Conservation (phyloP, 2,329 filamentous ascomycete species). For the Neurospora sp. region DNA sequence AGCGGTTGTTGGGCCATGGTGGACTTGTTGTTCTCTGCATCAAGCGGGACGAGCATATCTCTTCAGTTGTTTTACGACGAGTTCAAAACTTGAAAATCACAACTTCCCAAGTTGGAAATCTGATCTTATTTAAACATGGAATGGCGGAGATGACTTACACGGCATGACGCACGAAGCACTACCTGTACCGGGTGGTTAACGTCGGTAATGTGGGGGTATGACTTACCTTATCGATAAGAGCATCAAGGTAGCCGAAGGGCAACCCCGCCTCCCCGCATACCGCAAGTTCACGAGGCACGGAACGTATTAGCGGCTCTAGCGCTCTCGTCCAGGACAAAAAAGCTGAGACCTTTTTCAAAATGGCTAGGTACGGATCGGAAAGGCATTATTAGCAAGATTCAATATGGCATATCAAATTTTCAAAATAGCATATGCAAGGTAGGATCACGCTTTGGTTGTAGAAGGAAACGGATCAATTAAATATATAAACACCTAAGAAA, state of each 20-base stretch:
- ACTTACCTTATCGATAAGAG: neutral
- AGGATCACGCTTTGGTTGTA: too few species aligned
- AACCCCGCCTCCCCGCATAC: neutral
- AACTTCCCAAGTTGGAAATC: neutral
- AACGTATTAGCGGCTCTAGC: too few species aligned
- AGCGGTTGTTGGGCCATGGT: slow-evolving; percentile 2
- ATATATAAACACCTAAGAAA: too few species aligned
- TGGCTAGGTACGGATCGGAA: too few species aligned
- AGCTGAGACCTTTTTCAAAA: too few species aligned
- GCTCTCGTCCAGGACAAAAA: too few species aligned
- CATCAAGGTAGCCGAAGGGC: neutral
- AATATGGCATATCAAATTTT: too few species aligned
- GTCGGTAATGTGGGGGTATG: neutral
- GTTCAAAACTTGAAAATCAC: neutral
- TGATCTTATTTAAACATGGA: neutral
- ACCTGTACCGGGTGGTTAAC: neutral
- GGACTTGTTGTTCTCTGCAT: neutral
- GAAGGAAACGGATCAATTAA: too few species aligned
- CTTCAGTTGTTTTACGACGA: neutral
- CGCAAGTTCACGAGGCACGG: too few species aligned
- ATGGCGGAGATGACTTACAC: neutral
- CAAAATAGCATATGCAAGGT: too few species aligned
- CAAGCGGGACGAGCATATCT: neutral
- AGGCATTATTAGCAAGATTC: too few species aligned
- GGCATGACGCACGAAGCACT: neutral